Evolutionary conservation across 805 yeast species (phyloP).

Genomic region (Suhomyces prunicola): DNA sequence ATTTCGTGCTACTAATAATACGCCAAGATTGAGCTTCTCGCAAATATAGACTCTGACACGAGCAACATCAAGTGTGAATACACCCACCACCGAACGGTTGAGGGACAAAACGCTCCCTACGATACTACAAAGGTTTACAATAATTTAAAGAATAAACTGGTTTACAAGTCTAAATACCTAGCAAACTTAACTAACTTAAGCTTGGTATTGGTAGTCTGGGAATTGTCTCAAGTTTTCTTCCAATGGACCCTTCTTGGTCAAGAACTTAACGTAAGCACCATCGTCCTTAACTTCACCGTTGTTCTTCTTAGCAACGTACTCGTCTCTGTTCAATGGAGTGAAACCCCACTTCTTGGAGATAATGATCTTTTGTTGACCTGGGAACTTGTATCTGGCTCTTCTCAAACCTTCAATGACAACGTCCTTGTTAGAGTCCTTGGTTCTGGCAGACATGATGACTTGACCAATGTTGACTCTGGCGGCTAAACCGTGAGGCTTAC

Average conservation of each 20-base stretch:
- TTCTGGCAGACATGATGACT: slow-evolving; percentile 95
- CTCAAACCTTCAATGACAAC: slow-evolving; percentile 98
- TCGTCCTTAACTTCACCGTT: slow-evolving; percentile 99
- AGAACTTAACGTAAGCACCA: slow-evolving; percentile 99
- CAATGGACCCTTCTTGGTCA: slow-evolving; percentile 93
- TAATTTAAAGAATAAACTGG: background rate
- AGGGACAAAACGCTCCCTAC: background rate
- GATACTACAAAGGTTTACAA: background rate
- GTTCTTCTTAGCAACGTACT: slow-evolving; percentile 89
- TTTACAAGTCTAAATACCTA: slow-evolving; percentile 3
- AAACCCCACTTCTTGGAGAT: slow-evolving; percentile 99
- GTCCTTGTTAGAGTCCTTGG: slow-evolving; percentile 96
- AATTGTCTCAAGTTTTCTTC: slow-evolving; percentile 87
- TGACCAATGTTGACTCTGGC: slow-evolving; percentile 99
- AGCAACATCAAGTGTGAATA: too few relatives aligned
- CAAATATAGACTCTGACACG: too few relatives aligned
- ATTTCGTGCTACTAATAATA: too few relatives aligned
- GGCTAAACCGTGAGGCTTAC: slow-evolving; percentile 99
- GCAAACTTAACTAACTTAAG: slow-evolving; percentile 6
- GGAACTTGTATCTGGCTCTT: slow-evolving; percentile 99
- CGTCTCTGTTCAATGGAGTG: slow-evolving; percentile 98
- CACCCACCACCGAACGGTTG: too few relatives aligned
- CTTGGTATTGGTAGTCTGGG: slow-evolving; percentile 76
- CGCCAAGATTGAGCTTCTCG: too few relatives aligned
- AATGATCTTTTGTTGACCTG: slow-evolving; percentile 99